phyloP scores from a whole-genome alignment of 768 basidiomycete genomes.

The Amanita polypyramis region DNA sequence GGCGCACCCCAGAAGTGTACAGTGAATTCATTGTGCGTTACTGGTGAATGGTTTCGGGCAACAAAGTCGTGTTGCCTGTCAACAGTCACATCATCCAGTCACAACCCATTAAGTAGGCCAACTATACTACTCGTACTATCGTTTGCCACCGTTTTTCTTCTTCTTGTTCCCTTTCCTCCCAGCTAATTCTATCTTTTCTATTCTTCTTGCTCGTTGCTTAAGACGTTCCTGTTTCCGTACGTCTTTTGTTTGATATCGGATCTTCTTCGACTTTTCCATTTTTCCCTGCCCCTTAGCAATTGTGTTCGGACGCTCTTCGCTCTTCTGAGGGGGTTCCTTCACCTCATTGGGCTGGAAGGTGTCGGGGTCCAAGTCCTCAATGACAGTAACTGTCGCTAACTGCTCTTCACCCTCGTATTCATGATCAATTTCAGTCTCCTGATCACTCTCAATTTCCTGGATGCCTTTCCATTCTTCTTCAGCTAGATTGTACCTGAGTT shows the following conservation, averaged over 20 bases:
- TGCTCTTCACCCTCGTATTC: conserved; percentile 80
- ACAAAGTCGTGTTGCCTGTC: background rate
- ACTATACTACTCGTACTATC: background rate
- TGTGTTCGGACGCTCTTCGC: background rate
- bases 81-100: background rate
- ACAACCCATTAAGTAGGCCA: background rate
- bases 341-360: conserved; percentile 12
- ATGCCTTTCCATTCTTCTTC: conserved; percentile 42
- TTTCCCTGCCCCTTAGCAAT: conserved; percentile 4
- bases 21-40: conserved; percentile 72
- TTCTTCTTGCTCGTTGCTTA: conserved; percentile 12
- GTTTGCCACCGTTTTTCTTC: background rate
- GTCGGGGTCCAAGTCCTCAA: conserved; percentile 83
- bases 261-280: conserved; percentile 10
- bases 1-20: conserved; percentile 87
- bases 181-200: conserved; percentile 12
- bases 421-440: conserved; percentile 38
- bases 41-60: background rate
- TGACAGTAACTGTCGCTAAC: conserved; percentile 82
- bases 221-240: conserved; percentile 9
- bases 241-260: conserved; percentile 13
- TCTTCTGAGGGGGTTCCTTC: background rate
- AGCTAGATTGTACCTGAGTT: background rate
- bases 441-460: conserved; percentile 18
- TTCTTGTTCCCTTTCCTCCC: conserved; percentile 1